Conservation (phyloP, 257 asterid species). For the Petunia axillaris region DNA sequence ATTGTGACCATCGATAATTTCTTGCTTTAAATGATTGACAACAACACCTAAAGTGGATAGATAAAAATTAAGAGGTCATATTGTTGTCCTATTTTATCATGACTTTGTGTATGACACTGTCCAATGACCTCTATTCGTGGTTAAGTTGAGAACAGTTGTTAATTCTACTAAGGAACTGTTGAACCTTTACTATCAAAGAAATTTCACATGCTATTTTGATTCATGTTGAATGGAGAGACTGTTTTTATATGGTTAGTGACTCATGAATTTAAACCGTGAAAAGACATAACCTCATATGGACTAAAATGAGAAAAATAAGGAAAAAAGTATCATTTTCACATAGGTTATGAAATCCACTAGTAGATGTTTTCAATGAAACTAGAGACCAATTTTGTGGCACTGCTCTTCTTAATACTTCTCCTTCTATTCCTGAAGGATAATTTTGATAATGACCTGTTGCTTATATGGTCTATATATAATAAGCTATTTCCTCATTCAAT, state of each 20-base stretch:
- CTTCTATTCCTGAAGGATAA: background rate
- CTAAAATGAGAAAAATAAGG: background rate
- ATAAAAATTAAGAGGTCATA: background rate
- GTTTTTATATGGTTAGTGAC: background rate
- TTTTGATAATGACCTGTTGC: constrained; percentile 35
- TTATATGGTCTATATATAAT: constrained; percentile 38
- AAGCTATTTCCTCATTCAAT: constrained; percentile 6
- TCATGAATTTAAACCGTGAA: background rate
- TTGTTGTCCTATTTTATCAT: background rate
- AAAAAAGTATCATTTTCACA: constrained; percentile 25
- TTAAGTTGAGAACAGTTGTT: background rate
- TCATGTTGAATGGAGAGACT: background rate
- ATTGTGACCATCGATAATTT: background rate
- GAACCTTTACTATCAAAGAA: constrained; percentile 4
- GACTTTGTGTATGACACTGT: background rate
- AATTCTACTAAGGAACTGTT: background rate
- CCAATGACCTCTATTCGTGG: background rate
- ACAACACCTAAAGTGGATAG: background rate
- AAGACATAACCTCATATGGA: background rate
- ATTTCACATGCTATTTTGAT: no score
- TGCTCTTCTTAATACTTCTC: background rate
- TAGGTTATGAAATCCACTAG: constrained; percentile 23
- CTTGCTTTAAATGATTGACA: constrained; percentile 1
- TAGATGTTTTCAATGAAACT: background rate
- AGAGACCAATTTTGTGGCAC: constrained; percentile 22